A percentile compares a stretch with the other conserved stretches of the same genome.
phyloP scores from a whole-genome alignment of 192 early-diverging fungal species.

The Coemansia aciculifera region DNA sequence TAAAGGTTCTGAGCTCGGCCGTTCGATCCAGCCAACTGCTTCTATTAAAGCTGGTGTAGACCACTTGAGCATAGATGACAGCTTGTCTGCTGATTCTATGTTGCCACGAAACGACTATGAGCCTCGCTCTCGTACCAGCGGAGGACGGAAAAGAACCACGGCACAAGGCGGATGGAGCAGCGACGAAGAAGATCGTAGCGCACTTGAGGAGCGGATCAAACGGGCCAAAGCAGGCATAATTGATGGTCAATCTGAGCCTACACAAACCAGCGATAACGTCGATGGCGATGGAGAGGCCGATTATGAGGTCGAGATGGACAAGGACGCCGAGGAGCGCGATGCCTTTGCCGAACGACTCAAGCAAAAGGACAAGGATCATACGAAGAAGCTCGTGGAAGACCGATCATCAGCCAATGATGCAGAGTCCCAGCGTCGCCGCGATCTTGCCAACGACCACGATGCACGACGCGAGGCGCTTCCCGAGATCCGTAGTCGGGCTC shows the following conservation, averaged over 20 bases:
- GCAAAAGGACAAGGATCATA: constrained; percentile 77
- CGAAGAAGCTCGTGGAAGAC: constrained; percentile 60
- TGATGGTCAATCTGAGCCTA: constrained; percentile 27
- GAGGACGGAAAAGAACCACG: constrained; percentile 50
- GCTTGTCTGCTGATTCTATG: background rate
- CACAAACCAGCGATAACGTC: constrained; percentile 27
- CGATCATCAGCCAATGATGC: constrained; percentile 52
- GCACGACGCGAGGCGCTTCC: constrained; percentile 68
- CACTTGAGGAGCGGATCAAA: constrained; percentile 56
- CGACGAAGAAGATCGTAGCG: constrained; percentile 64
- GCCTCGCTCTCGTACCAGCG: constrained; percentile 12
- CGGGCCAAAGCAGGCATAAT: constrained; percentile 55
- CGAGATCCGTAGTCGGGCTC: constrained; percentile 80
- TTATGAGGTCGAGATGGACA: constrained; percentile 43
- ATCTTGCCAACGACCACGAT: constrained; percentile 81
- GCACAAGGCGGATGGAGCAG: constrained; percentile 54
- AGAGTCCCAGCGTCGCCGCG: constrained; percentile 67
- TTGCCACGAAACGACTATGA: background rate
- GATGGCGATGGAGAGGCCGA: constrained; percentile 46
- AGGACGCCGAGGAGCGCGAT: constrained; percentile 86
- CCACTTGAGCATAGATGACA: constrained; percentile 3
- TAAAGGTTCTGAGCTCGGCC: background rate
- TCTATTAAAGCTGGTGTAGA: constrained; percentile 1
- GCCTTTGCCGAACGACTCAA: constrained; percentile 83
- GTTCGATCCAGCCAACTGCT: background rate